Evolutionary conservation across 2,329 filamentous ascomycete genomes (phyloP).

Genomic region (Colletotrichum acutatum): DNA sequence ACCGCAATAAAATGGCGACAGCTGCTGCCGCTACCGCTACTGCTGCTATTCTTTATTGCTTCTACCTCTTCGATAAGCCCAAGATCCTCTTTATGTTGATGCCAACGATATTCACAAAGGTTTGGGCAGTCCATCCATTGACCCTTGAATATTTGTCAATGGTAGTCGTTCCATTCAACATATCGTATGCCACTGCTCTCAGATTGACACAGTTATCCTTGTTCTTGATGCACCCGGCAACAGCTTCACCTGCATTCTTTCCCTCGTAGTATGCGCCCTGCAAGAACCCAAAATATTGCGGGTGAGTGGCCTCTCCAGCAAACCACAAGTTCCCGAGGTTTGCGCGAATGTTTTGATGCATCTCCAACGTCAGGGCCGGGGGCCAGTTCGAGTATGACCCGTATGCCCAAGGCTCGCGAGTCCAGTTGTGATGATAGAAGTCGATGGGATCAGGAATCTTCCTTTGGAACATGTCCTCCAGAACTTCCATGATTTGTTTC

Average conservation of each 20-base stretch:
- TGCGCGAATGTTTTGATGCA: constrained; percentile 75
- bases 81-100: too few species aligned
- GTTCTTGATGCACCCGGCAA: constrained; percentile 51
- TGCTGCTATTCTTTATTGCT: too few species aligned
- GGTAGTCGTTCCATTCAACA: constrained; percentile 45
- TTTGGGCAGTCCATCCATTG: neutral
- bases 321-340: constrained; percentile 72
- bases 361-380: constrained; percentile 68
- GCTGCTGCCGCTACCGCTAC: too few species aligned
- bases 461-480: constrained; percentile 69
- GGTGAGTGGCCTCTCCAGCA: constrained; percentile 72
- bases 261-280: constrained; percentile 72
- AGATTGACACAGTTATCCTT: constrained; percentile 36
- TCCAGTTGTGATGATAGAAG: constrained; percentile 73
- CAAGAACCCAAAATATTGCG: constrained; percentile 73
- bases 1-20: too few species aligned
- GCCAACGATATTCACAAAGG: neutral
- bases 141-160: neutral
- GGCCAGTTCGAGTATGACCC: constrained; percentile 79
- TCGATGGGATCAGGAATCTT: constrained; percentile 67
- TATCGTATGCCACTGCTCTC: constrained; percentile 41
- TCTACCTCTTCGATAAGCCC: too few species aligned
- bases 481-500: constrained; percentile 65
- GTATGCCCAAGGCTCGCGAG: constrained; percentile 54
- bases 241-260: constrained; percentile 55